phyloP scores from a whole-genome alignment of 495 filamentous ascomycete genomes.

The Xylaria castorea region DNA sequence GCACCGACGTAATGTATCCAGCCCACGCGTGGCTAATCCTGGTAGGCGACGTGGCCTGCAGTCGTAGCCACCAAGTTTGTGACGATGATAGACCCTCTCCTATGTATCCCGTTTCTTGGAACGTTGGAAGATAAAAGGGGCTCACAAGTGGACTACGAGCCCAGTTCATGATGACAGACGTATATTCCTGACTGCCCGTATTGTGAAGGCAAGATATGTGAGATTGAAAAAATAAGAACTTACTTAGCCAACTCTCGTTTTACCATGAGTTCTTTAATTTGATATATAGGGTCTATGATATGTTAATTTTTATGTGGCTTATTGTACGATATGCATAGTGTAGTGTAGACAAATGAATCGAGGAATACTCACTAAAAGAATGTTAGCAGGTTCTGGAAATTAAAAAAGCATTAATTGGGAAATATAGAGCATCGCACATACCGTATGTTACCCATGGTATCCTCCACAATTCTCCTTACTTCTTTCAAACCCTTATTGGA shows the following conservation, averaged over 20 bases:
- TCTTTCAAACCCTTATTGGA: conserved; percentile 91
- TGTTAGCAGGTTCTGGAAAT: not conserved
- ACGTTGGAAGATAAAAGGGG: not conserved
- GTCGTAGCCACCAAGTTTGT: not conserved
- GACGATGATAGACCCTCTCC: not conserved
- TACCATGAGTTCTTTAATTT: conserved; percentile 99
- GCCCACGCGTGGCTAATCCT: not conserved
- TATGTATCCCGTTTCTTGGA: not conserved
- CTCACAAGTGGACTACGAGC: not conserved
- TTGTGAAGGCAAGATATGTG: not conserved
- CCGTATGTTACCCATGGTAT: conserved; percentile 94
- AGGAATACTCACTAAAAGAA: conserved; percentile 16
- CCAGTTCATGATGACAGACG: not conserved
- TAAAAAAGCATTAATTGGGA: not conserved
- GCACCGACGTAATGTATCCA: not conserved
- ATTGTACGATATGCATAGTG: not conserved
- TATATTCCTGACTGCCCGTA: not conserved
- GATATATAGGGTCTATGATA: conserved; percentile 67
- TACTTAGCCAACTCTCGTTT: conserved; percentile 98
- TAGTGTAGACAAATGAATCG: not conserved
- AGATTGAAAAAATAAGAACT: not conserved
- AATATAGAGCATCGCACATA: conserved; percentile 43
- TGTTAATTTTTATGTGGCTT: not conserved
- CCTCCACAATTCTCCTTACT: conserved; percentile 85
- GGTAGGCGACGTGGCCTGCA: not conserved